Evolutionary conservation across 164 flowering plant species (phyloP).

Genomic region (Protea cynaroides): DNA sequence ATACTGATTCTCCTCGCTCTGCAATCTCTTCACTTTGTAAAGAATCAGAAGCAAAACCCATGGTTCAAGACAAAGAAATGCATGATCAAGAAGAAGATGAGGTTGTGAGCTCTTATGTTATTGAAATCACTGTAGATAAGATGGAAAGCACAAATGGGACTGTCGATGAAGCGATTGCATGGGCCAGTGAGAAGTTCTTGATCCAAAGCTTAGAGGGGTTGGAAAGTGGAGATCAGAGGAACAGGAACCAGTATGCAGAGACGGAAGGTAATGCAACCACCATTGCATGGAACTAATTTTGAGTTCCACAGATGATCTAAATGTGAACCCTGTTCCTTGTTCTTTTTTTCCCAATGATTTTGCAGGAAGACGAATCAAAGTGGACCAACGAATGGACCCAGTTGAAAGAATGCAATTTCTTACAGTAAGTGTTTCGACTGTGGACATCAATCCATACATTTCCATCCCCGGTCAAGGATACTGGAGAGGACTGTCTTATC

Average conservation of each 20-base stretch:
- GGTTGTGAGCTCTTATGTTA: conserved; percentile 59
- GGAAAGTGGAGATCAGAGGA: neutral
- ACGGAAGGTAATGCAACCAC: neutral
- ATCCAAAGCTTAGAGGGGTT: conserved; percentile 11
- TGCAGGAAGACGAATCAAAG: neutral
- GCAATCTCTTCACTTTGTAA: conserved; percentile 47
- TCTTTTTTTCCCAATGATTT: neutral
- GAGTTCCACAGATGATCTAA: neutral
- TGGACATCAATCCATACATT: too few species aligned
- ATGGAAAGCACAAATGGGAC: conserved; percentile 42
- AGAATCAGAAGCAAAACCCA: conserved; percentile 20
- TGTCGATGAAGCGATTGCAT: conserved; percentile 84
- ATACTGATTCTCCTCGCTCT: conserved; percentile 45
- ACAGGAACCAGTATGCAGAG: neutral
- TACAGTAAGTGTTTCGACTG: conserved; percentile 4
- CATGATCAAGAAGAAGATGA: conserved; percentile 38
- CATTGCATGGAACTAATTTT: too few species aligned
- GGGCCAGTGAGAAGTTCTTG: conserved; percentile 80
- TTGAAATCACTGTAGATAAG: conserved; percentile 48
- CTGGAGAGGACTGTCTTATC: too few species aligned
- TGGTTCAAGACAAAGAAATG: conserved; percentile 11
- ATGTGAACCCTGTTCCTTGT: neutral
- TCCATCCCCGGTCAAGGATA: too few species aligned
- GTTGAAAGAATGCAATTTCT: conserved; percentile 3
- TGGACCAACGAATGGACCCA: neutral